phyloP scores from a whole-genome alignment of 129 eudicot species.

The Ambrosia trifida region DNA sequence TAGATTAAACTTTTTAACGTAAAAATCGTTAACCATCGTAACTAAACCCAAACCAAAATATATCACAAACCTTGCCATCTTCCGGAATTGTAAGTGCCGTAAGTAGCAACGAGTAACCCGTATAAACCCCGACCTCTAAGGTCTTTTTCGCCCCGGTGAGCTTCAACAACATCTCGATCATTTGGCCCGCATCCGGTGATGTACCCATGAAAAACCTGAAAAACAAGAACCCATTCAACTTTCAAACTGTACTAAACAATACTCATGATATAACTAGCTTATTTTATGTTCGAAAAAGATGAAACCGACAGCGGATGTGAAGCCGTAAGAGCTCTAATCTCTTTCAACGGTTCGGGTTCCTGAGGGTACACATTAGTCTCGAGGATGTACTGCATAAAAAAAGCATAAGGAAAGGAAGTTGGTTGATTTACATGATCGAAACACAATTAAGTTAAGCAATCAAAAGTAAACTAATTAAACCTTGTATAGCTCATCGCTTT shows the following conservation, averaged over 20 bases:
- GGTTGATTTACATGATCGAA: neutral
- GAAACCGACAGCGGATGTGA: slow-evolving; percentile 45
- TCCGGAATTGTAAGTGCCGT: slow-evolving; percentile 23
- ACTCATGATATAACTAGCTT: neutral
- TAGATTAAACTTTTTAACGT: too few species aligned
- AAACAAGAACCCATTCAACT: neutral
- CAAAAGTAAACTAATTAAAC: slow-evolving; percentile 4
- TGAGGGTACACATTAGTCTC: slow-evolving; percentile 63
- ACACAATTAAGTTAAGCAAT: neutral
- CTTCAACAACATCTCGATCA: slow-evolving; percentile 34
- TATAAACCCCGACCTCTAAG: slow-evolving; percentile 44
- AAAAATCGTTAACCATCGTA: too few species aligned
- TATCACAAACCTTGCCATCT: slow-evolving; percentile 46
- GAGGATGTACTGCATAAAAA: slow-evolving; percentile 41
- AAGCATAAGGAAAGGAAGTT: neutral
- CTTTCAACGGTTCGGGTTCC: slow-evolving; percentile 54
- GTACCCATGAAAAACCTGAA: slow-evolving; percentile 42
- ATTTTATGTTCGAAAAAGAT: neutral
- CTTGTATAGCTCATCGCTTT: slow-evolving; percentile 48
- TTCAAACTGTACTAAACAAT: neutral
- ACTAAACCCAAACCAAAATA: neutral
- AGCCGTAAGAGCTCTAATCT: slow-evolving; percentile 51
- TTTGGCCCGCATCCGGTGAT: slow-evolving; percentile 43
- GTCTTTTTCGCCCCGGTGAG: slow-evolving; percentile 31
- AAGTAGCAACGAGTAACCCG: slow-evolving; percentile 43